Evolutionary conservation across 768 basidiomycete genomes (phyloP).

Genomic region (Cantharellus anzutake): DNA sequence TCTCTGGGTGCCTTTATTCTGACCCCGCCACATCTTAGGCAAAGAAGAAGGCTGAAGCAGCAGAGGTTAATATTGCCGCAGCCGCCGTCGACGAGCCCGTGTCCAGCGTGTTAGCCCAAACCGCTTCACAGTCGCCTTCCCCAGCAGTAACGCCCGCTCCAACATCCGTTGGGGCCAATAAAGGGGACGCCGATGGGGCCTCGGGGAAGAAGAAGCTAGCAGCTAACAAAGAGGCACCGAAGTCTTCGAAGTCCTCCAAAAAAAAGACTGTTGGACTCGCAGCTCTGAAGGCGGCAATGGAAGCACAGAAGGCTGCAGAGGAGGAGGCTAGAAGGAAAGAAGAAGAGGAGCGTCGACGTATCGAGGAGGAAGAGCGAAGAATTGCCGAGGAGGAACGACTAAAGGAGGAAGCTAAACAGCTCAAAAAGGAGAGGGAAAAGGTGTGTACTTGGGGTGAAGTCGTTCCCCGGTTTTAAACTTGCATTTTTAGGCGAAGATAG

Average conservation of each 20-base stretch:
- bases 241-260: slow-evolving; percentile 22
- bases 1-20: slow-evolving; percentile 4
- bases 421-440: slow-evolving; percentile 46
- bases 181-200: slow-evolving; percentile 26
- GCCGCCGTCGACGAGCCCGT: slow-evolving; percentile 14
- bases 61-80: slow-evolving; percentile 17
- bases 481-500: slow-evolving; percentile 52
- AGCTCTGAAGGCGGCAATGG: slow-evolving; percentile 79
- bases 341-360: slow-evolving; percentile 61
- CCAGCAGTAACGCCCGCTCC: slow-evolving; percentile 15
- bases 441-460: slow-evolving; percentile 4
- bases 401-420: slow-evolving; percentile 63
- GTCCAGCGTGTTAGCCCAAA: neutral
- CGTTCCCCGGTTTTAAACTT: neutral
- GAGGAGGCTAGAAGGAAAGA: slow-evolving; percentile 55
- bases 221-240: slow-evolving; percentile 28
- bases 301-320: slow-evolving; percentile 73
- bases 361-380: slow-evolving; percentile 76
- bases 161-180: slow-evolving; percentile 39
- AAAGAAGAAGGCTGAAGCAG: slow-evolving; percentile 31
- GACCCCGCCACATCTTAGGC: slow-evolving; percentile 17
- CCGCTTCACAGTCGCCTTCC: slow-evolving; percentile 15
- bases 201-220: slow-evolving; percentile 30
- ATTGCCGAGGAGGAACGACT: slow-evolving; percentile 57
- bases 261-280: slow-evolving; percentile 48